Evolutionary conservation across 352 stramenopile species (phyloP), one percentile per base, ranked within the genome.

Genomic region (Phytophthora litchii): DNA sequence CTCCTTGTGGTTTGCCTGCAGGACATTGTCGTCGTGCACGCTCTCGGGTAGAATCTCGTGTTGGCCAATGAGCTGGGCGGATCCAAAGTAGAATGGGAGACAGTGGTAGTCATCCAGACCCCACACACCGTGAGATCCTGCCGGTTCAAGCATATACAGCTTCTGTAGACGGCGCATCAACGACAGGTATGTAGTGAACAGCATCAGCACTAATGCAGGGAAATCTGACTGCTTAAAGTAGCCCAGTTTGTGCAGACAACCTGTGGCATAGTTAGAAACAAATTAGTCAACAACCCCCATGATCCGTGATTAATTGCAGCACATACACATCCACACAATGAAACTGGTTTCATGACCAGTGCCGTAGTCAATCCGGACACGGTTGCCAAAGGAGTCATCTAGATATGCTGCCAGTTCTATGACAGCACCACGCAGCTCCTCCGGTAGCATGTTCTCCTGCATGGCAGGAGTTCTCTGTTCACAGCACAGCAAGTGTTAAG

Each of bases 81-180:
- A 90, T 42, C 97, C 97, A 85, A 99, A 98, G 72, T 98, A 97
- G 72, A 99, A 99, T 1, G 94, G 89, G 27, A 99, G 78, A 66
- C 97, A 99, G 61, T 99, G 97, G 75, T 99, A 99, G 79, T 99
- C 97, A 68, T 99, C 97, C 36, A 99, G 82, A 19, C 95, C 96
- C 97, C 97, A 99, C 20, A 99, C 97, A 31, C 97, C 97, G 71
- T 99, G 97, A 17, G 88, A 98, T n/a, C 97, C 97, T 17, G 97
- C 97, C 8, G 97, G 97, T 77, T 99, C 97, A 9, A 99, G 83
- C 85, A 98, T 96, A 77, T 99, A 99, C 35, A 94, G 78, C 71
- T 88, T 97, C 76, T 99, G 97, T 19, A 99, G 74, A 7, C 89
- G 83, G 27, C 95, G 80, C 71, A 97, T 98, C 23, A 99, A 72